Base-by-base conservation (phyloP, 129 eudicot genomes). In the Saposhnikovia divaricata region DNA sequence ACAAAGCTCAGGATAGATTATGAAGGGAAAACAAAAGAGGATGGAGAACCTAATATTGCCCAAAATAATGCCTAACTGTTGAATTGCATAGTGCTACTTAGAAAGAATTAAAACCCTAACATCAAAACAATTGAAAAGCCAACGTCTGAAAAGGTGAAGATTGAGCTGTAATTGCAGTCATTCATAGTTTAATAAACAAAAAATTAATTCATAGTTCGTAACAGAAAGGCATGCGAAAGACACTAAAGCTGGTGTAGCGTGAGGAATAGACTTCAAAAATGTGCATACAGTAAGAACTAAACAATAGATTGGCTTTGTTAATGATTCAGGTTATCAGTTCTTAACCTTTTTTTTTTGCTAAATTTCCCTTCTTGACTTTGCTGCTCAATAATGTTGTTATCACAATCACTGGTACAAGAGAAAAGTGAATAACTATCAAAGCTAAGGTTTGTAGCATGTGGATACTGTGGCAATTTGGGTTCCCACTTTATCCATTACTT, bases 211-310 rank as follows among this genome's bases (percentile, higher is more conserved):
- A 31, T 31, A 31, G 34, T 31, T 31, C 34, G 1, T 31, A 31
- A 31, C 86, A 19, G 92, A 78, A 84, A 92, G 79, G 78, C 88
- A 70, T 83, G 74, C 83, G 78, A 95, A 92, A 78, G 99, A 96
- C 79, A 82, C 86, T 5, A 98, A 92, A 80, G 93, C 93, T 81
- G 98, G 99, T 81, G 98, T 96, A 25, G 98, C 89, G 40, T 86
- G 99, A 89, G 99, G 99, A 77, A 90, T 96, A 77, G 99, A 96
- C 89, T 96, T 96, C 83, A 96, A 96, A 87, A 90, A 96, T 78
- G 98, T 96, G 82, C 81, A 90, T 74, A 96, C 99, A 86, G 99
- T 95, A 88, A 81, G 91, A 46, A 66, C 72, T 38, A 50, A 63
- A 61, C 57, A 9, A 31, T 40, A 28, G 5, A 53, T 9, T 14